Percentiles rank a stretch among this genome's conserved stretches.
These are phyloP conservation scores for Elsinoe arachidis DNA, from an alignment of 2,329 filamentous ascomycete genomes.

Conservation along the genomic window DNA sequence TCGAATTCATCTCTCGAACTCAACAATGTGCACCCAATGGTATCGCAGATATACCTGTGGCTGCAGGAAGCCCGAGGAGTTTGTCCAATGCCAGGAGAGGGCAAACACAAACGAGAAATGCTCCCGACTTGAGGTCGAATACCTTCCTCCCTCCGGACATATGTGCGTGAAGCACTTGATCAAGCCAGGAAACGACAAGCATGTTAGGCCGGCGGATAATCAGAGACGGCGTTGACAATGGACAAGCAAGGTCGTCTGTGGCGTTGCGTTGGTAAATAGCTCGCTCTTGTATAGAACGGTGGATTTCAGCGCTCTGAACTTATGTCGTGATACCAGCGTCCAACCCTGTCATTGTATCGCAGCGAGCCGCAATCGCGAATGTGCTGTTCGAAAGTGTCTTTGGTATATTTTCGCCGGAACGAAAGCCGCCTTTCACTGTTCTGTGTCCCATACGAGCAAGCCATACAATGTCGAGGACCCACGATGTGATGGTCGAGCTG, in stretches of 20 bases:
- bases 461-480: background rate
- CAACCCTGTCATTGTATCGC: background rate
- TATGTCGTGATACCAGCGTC: background rate
- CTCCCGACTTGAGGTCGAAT: background rate
- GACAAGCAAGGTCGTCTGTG: background rate
- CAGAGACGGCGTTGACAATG: background rate
- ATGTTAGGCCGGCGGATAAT: background rate
- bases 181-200: constrained; percentile 8
- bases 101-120: constrained; percentile 6
- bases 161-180: constrained; percentile 10
- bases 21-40: too few relatives aligned
- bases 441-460: background rate
- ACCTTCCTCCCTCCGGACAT: background rate
- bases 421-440: background rate
- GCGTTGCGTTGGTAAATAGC: too few relatives aligned
- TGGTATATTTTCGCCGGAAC: background rate
- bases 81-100: background rate
- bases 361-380: background rate
- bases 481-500: background rate
- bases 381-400: background rate
- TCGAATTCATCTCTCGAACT: too few relatives aligned
- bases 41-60: too few relatives aligned
- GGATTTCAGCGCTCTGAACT: background rate
- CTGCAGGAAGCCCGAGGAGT: too few relatives aligned
- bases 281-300: background rate